Evolutionary conservation across 1,284 basidiomycete species (phyloP).

Genomic region (Sphaerobolus stellatus): DNA sequence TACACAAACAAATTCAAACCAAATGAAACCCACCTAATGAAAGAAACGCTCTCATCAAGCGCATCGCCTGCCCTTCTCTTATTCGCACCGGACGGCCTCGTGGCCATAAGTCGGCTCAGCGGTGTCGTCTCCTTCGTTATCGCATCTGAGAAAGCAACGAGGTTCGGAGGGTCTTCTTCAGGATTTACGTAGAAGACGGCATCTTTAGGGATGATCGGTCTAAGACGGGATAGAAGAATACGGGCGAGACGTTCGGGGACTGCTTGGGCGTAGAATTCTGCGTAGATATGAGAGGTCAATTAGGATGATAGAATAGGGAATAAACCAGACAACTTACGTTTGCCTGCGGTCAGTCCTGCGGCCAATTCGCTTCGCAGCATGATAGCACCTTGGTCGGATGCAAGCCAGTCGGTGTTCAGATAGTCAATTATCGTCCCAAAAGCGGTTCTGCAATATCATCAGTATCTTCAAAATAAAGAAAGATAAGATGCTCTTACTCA

Average conservation of each 20-base stretch:
- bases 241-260: slow-evolving; percentile 10
- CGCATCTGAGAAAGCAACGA: slow-evolving; percentile 1
- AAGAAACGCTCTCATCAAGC: neutral
- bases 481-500: neutral
- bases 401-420: slow-evolving; percentile 6
- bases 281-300: neutral
- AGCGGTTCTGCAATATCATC: slow-evolving; percentile 2
- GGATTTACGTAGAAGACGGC: neutral
- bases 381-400: neutral
- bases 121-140: neutral
- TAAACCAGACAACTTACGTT: neutral
- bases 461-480: neutral
- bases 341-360: neutral
- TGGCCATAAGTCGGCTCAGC: neutral
- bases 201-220: neutral
- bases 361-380: slow-evolving; percentile 5
- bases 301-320: neutral
- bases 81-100: neutral
- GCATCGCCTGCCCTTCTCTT: neutral
- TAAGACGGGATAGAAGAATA: neutral
- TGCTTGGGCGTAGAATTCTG: slow-evolving; percentile 8
- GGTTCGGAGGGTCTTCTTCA: neutral
- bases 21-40: neutral
- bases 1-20: no score
- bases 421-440: slow-evolving; percentile 6